Evolutionary conservation across 2,329 filamentous ascomycete genomes (phyloP).

Genomic region (Colletotrichum truncatum): DNA sequence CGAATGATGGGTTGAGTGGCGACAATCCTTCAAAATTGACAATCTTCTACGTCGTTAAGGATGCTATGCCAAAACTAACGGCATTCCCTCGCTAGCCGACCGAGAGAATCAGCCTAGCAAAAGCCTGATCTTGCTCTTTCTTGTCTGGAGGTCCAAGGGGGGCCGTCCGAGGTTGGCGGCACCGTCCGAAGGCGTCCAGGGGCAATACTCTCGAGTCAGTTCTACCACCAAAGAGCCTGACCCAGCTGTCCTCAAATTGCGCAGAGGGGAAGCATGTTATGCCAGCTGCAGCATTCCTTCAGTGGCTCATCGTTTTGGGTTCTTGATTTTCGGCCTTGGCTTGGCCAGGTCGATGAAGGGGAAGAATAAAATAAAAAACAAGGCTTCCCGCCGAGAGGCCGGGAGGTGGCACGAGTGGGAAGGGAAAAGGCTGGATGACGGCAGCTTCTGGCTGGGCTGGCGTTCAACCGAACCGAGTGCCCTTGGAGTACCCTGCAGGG

Average conservation of each 20-base stretch:
- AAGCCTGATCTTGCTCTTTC: conserved; percentile 16
- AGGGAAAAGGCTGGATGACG: conserved; percentile 18
- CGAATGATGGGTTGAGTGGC: conserved; percentile 7
- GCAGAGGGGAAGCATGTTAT: not conserved
- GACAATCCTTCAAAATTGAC: not conserved
- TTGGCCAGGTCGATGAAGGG: not conserved
- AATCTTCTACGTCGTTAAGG: not conserved
- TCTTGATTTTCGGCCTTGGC: not conserved
- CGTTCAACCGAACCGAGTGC: conserved; percentile 31
- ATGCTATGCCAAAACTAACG: conserved; percentile 22
- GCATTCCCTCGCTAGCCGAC: conserved; percentile 2
- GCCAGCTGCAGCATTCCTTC: conserved; percentile 9
- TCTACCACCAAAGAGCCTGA: not conserved
- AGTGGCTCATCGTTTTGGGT: not conserved
- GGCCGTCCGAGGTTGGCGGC: conserved; percentile 28
- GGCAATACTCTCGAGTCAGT: conserved; percentile 27
- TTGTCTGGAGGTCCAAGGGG: conserved; percentile 21
- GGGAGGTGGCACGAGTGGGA: conserved; percentile 14
- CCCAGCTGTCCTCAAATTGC: not conserved
- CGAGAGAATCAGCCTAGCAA: conserved; percentile 11
- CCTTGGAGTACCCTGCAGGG: conserved; percentile 31
- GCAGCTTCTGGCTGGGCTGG: conserved; percentile 24
- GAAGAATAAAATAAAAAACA: conserved; percentile 6
- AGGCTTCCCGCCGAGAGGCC: conserved; percentile 14
- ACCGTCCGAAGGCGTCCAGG: conserved; percentile 29